phyloP scores from a whole-genome alignment of 2,329 filamentous ascomycete genomes.

The Cadophora malorum region DNA sequence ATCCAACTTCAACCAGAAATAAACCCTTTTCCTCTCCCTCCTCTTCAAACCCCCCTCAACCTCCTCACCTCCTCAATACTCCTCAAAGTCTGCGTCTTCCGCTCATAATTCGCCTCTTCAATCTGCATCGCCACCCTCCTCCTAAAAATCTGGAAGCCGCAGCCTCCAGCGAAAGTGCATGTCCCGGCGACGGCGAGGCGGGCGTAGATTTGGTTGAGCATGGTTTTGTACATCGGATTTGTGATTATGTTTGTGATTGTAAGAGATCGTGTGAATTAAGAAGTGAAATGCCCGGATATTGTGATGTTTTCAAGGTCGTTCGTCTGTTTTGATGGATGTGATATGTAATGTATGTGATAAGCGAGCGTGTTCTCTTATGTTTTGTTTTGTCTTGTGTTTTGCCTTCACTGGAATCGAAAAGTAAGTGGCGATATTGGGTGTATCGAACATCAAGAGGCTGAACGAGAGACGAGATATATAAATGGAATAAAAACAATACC shows the following conservation, averaged over 20 bases:
- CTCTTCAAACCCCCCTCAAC: background rate
- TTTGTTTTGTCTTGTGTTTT: background rate
- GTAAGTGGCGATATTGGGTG: background rate
- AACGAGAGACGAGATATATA: background rate
- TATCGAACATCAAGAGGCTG: no score
- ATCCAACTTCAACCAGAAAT: no score
- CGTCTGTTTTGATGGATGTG: background rate
- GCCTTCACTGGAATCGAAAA: background rate
- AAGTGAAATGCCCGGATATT: no score
- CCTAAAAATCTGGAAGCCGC: conserved; percentile 7
- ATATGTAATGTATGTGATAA: background rate
- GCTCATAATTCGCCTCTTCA: conserved; percentile 18
- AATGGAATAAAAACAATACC: background rate
- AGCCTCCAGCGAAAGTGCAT: background rate
- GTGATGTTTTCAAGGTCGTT: no score
- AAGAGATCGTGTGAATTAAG: no score
- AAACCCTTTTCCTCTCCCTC: no score
- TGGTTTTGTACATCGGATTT: conserved; percentile 2
- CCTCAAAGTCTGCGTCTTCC: conserved; percentile 8
- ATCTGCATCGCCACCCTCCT: conserved; percentile 9
- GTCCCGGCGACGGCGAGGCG: conserved; percentile 12
- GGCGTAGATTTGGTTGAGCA: background rate
- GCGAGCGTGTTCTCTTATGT: background rate
- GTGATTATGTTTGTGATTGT: no score
- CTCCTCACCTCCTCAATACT: conserved; percentile 7